Percentiles rank a stretch among this genome's conserved stretches.
Conservation (phyloP, 2,329 filamentous ascomycete species). For the Trichoderma sp. region DNA sequence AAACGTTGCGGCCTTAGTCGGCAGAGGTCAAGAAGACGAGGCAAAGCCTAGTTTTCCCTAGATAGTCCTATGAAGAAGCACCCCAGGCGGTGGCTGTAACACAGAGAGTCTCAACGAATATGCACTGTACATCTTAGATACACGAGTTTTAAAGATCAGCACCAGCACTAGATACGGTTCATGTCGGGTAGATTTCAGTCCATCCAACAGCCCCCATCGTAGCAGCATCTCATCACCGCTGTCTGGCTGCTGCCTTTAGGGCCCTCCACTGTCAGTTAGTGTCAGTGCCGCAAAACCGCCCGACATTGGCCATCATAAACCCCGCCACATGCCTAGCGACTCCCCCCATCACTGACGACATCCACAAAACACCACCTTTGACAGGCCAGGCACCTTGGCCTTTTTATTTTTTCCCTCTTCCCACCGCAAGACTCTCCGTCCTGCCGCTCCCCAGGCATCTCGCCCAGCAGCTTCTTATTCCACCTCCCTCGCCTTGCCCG, state of each 20-base stretch:
- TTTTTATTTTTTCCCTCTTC: slow-evolving; percentile 15
- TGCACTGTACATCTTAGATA: neutral
- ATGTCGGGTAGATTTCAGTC: neutral
- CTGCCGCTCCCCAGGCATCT: neutral
- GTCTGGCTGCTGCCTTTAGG: neutral
- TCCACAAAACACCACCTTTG: slow-evolving; percentile 31
- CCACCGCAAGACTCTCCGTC: slow-evolving; percentile 1
- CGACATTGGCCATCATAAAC: slow-evolving; percentile 27
- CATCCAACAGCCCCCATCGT: neutral
- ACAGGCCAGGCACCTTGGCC: slow-evolving; percentile 10
- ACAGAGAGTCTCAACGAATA: neutral
- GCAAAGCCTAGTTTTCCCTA: neutral
- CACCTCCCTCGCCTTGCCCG: neutral
- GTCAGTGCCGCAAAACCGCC: neutral
- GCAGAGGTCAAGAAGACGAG: neutral
- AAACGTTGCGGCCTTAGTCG: neutral
- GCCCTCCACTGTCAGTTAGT: neutral
- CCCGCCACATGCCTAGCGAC: slow-evolving; percentile 30
- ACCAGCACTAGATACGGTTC: neutral
- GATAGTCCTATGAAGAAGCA: neutral
- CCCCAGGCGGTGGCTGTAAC: neutral
- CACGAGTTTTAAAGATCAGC: neutral
- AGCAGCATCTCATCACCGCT: neutral
- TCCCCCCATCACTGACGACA: slow-evolving; percentile 41
- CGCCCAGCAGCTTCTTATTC: slow-evolving; percentile 10